Evolutionary conservation across 2,329 filamentous ascomycete species (phyloP), one percentile per base, ranked within the genome.

Genomic region (Xylariomycetidae sp.): DNA sequence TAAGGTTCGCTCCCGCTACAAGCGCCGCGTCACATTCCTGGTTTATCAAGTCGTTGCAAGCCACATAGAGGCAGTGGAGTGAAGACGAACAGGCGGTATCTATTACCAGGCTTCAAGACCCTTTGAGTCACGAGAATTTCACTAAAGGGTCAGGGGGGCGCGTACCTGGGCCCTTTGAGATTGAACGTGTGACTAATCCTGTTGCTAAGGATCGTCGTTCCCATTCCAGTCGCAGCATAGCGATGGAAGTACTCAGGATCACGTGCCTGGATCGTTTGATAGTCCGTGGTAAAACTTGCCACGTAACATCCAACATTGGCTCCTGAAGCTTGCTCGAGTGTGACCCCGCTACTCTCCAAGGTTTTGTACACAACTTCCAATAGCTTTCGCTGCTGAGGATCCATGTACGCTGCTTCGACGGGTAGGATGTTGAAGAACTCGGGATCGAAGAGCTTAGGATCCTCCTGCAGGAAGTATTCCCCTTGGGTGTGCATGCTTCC

Each of bases 21-120:
- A 44, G 16, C 1, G 38, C 43, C 2, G 14, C 32, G 15, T 45
- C 41, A 15, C 41, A 47, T 1, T 44, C 39, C 1, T 26, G 14
- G 3, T 13, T 12, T 14, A 23, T 11, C 2, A 47, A 3, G 1
- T 39, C 42, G 4, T 10, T 11, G 3, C 25, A 25, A 1, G 44
- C 44, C 1, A 6, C 3, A 16, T 47, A 34, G 3, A 47, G 25
- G 6, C 11, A 13, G 17, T 42, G 39, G 2, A 44, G 6, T 0
- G 37, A 41, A 2, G 41, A 40, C 2, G 35, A 38, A 10, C 39
- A 41, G 2, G 32, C 27, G 2, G 31, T 42, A 31, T 31, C 44
- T 5, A 34, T 16, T 10, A 20, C 14, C 2, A 27, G 22, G 15
- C 35, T 41, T 6, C 22, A n/a, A n/a, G n/a, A n/a, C n/a, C n/a